These are phyloP conservation scores for Lasiosphaeria ovina DNA, from an alignment of 495 filamentous ascomycete genomes.

Conservation along the genomic window DNA sequence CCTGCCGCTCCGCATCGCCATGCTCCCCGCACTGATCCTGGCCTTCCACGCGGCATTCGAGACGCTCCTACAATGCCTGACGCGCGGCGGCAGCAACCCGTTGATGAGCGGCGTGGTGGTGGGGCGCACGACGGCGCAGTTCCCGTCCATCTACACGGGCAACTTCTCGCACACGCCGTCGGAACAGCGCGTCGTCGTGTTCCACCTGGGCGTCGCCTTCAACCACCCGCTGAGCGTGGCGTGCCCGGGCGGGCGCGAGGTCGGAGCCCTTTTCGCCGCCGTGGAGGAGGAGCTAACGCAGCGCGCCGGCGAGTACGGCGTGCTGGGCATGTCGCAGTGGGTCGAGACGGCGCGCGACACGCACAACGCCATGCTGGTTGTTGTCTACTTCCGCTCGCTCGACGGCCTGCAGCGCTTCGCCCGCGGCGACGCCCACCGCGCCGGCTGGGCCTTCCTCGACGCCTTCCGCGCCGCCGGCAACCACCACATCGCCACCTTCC, in stretches of 20 bases:
- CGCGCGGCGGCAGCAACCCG: conserved; percentile 5
- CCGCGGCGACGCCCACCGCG: conserved; percentile 43
- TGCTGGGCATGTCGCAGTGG: conserved; percentile 25
- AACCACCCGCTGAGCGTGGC: conserved; percentile 36
- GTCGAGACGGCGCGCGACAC: conserved; percentile 20
- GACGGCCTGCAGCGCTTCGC: conserved; percentile 53
- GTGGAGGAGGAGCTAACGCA: conserved; percentile 8
- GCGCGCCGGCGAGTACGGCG: conserved; percentile 35
- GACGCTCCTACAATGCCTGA: conserved; percentile 21
- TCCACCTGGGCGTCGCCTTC: conserved; percentile 29
- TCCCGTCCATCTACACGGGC: background rate
- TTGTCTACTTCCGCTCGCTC: conserved; percentile 48
- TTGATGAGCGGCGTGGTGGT: background rate
- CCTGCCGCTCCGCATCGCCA: conserved; percentile 36
- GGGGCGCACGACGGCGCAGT: background rate
- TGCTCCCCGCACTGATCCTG: conserved; percentile 34
- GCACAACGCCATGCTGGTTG: conserved; percentile 36
- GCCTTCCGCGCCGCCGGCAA: background rate
- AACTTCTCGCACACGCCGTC: background rate
- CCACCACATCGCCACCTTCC: conserved; percentile 1
- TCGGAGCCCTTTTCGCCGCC: conserved; percentile 25
- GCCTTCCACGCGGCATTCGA: conserved; percentile 30
- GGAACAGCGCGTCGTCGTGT: conserved; percentile 16
- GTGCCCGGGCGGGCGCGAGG: conserved; percentile 29
- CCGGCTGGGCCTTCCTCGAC: conserved; percentile 39